Percentiles rank a stretch among this genome's conserved stretches.
Conservation (phyloP, 441 rosid genomes). For the Pelargonium myrrhifolium region DNA sequence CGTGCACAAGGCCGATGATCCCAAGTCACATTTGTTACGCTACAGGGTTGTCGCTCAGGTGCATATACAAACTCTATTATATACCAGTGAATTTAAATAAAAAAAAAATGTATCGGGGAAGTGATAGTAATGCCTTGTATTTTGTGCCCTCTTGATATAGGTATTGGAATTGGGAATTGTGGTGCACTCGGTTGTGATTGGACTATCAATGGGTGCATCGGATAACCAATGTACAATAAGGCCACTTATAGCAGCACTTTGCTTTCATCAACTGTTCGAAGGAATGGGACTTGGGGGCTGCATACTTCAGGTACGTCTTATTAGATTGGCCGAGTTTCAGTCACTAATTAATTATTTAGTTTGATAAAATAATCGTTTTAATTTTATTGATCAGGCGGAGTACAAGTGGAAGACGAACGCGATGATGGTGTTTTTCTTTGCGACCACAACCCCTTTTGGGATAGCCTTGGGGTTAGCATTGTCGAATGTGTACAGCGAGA, state of each 20-base stretch:
- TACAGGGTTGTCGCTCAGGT: constrained; percentile 40
- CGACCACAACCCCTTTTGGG: constrained; percentile 32
- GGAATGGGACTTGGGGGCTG: constrained; percentile 48
- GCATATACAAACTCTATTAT: no score
- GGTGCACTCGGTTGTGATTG: constrained; percentile 48
- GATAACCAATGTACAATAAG: constrained; percentile 34
- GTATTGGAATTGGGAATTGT: constrained; percentile 40
- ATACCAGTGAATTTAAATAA: no score
- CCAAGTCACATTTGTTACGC: constrained; percentile 19
- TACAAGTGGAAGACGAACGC: constrained; percentile 22
- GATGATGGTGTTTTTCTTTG: constrained; percentile 29
- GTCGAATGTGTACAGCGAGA: constrained; percentile 20
- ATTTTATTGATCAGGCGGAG: no score
- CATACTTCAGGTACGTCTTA: constrained; percentile 19
- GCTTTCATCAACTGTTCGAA: constrained; percentile 49
- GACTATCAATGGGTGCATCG: constrained; percentile 37
- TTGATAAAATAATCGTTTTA: no score
- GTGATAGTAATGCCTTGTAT: no score
- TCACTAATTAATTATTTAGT: no score
- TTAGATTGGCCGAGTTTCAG: background rate
- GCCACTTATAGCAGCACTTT: constrained; percentile 35
- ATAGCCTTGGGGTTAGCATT: constrained; percentile 26
- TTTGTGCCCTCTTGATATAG: no score
- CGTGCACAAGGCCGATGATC: background rate
- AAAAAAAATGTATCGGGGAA: no score